phyloP scores from a whole-genome alignment of 2,329 filamentous ascomycete species.

The Magnaporthales sp. region DNA sequence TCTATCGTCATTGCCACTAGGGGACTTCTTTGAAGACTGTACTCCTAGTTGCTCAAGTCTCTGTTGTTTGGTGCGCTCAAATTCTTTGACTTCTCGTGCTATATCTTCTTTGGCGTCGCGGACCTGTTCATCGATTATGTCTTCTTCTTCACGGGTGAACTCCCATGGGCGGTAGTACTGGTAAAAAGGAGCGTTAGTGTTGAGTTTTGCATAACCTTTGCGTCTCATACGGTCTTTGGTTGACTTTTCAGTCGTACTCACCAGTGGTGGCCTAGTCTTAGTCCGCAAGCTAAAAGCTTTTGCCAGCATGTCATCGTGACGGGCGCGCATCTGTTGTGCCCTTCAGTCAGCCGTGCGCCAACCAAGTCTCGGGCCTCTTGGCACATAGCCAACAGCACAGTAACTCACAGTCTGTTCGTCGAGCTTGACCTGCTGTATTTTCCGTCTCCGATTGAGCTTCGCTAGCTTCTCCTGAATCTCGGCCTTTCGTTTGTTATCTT shows the following conservation, averaged over 20 bases:
- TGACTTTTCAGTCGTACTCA: slow-evolving; percentile 34
- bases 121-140: slow-evolving; percentile 62
- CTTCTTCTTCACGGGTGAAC: slow-evolving; percentile 58
- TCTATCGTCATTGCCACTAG: neutral
- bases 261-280: slow-evolving; percentile 60
- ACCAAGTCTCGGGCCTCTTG: neutral
- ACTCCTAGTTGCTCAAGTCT: slow-evolving; percentile 28
- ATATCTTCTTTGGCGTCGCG: slow-evolving; percentile 55
- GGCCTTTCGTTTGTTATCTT: slow-evolving; percentile 59
- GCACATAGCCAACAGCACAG: neutral
- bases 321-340: slow-evolving; percentile 57
- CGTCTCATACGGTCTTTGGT: neutral
- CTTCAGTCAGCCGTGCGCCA: neutral
- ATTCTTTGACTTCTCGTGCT: slow-evolving; percentile 55
- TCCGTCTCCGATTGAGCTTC: slow-evolving; percentile 50
- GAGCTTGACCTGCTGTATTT: slow-evolving; percentile 62
- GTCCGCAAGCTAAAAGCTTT: slow-evolving; percentile 69
- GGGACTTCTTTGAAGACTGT: slow-evolving; percentile 7
- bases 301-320: slow-evolving; percentile 63
- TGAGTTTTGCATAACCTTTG: neutral
- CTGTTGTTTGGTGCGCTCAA: slow-evolving; percentile 40
- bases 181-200: neutral
- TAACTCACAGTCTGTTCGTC: slow-evolving; percentile 62
- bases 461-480: slow-evolving; percentile 47
- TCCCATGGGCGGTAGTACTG: slow-evolving; percentile 87